These are phyloP conservation scores for Curvularia lunata DNA, from an alignment of 2,329 filamentous ascomycete species.

Conservation along the genomic window DNA sequence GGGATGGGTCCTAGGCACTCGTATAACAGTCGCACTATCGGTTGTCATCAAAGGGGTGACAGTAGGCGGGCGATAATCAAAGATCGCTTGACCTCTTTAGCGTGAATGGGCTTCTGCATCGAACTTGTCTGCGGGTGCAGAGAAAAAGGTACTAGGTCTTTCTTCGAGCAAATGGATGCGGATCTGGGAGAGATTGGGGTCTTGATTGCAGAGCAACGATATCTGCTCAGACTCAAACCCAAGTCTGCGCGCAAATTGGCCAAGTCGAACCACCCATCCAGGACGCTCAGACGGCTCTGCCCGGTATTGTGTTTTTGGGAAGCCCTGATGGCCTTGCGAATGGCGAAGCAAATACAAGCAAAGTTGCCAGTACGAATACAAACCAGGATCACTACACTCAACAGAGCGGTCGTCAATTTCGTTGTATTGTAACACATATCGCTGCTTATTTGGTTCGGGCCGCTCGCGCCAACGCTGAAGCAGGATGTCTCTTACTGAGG, in stretches of 20 bases:
- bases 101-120: slow-evolving; percentile 1
- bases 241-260: slow-evolving; percentile 4
- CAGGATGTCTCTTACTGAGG: slow-evolving; percentile 17
- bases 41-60: slow-evolving; percentile 11
- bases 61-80: slow-evolving; percentile 2
- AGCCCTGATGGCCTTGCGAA: not conserved
- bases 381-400: slow-evolving; percentile 3
- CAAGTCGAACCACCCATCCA: slow-evolving; percentile 4
- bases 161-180: slow-evolving; percentile 8
- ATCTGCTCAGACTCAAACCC: slow-evolving; percentile 11
- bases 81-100: slow-evolving; percentile 9
- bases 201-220: slow-evolving; percentile 8
- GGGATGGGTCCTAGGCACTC: not conserved
- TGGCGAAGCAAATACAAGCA: slow-evolving; percentile 15
- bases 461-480: slow-evolving; percentile 5
- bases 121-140: slow-evolving; percentile 2
- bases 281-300: not conserved
- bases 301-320: not conserved
- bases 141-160: slow-evolving; percentile 2
- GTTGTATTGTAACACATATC: slow-evolving; percentile 11
- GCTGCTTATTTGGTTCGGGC: not conserved
- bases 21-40: slow-evolving; percentile 1
- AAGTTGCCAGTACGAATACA: slow-evolving; percentile 19
- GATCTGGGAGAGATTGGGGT: slow-evolving; percentile 10
- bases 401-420: slow-evolving; percentile 9